Conservation (phyloP, 192 early-diverging fungal genomes). For the Podila verticillata region DNA sequence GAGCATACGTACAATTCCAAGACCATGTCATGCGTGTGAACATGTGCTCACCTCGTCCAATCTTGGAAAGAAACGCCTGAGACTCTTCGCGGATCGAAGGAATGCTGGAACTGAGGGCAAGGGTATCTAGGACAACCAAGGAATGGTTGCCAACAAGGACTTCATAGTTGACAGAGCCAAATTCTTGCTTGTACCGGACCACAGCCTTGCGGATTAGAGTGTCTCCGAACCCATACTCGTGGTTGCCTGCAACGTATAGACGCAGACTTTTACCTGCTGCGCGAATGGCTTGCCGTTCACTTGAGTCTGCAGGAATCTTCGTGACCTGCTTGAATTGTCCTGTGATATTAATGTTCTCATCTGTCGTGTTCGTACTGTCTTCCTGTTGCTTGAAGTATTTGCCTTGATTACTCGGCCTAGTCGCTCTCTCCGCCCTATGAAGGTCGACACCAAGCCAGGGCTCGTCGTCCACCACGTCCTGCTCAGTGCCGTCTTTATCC, state of each 20-base stretch:
- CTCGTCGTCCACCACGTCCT: background rate
- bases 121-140: slow-evolving; percentile 80
- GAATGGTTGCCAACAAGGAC: slow-evolving; percentile 67
- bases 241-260: slow-evolving; percentile 87
- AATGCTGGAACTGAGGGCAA: slow-evolving; percentile 69
- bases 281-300: slow-evolving; percentile 21
- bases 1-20: no score
- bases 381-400: no score
- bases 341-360: slow-evolving; percentile 53
- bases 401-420: no score
- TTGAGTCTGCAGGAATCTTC: slow-evolving; percentile 5
- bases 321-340: background rate
- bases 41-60: slow-evolving; percentile 48
- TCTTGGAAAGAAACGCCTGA: slow-evolving; percentile 58
- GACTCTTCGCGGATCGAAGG: slow-evolving; percentile 58
- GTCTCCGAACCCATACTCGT: slow-evolving; percentile 92
- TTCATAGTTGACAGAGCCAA: slow-evolving; percentile 68
- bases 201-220: slow-evolving; percentile 56
- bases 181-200: slow-evolving; percentile 56
- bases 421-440: slow-evolving; percentile 17
- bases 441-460: background rate
- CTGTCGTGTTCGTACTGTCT: no score
- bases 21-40: no score
- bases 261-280: slow-evolving; percentile 44
- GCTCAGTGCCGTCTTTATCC: background rate